phyloP scores from a whole-genome alignment of 805 yeast genomes.

The Nakazawaea laoshanensis region DNA sequence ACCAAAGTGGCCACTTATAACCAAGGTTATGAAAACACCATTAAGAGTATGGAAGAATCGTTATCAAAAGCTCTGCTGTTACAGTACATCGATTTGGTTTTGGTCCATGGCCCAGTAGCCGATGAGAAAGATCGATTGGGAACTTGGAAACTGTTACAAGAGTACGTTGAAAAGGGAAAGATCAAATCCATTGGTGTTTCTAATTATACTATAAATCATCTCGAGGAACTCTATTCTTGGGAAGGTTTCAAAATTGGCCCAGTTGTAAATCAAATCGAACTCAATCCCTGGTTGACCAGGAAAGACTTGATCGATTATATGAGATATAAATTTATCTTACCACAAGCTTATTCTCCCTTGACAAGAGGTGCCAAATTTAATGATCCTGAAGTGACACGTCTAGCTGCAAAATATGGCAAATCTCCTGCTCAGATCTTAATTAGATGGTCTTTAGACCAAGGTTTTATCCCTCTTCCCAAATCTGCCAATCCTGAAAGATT shows the following conservation, averaged over 20 bases:
- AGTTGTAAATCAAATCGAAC: slow-evolving; percentile 41
- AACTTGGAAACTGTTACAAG: slow-evolving; percentile 49
- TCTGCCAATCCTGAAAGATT: slow-evolving; percentile 26
- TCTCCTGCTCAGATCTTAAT: slow-evolving; percentile 53
- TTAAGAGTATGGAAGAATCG: slow-evolving; percentile 31
- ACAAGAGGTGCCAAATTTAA: slow-evolving; percentile 41
- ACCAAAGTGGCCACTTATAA: slow-evolving; percentile 24
- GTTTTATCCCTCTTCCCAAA: slow-evolving; percentile 36
- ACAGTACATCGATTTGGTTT: slow-evolving; percentile 44
- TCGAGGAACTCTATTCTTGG: slow-evolving; percentile 44
- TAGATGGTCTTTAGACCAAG: slow-evolving; percentile 62
- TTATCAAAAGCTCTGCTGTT: slow-evolving; percentile 32
- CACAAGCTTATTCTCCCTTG: slow-evolving; percentile 61
- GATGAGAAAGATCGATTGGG: slow-evolving; percentile 33
- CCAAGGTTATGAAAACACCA: slow-evolving; percentile 29
- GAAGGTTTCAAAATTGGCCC: slow-evolving; percentile 33
- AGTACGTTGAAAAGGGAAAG: slow-evolving; percentile 40
- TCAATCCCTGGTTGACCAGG: slow-evolving; percentile 42
- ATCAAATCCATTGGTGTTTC: slow-evolving; percentile 55
- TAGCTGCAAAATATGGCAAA: slow-evolving; percentile 40
- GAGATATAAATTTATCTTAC: slow-evolving; percentile 33
- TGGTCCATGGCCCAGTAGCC: slow-evolving; percentile 47
- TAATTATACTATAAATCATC: slow-evolving; percentile 49
- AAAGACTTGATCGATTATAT: slow-evolving; percentile 34
- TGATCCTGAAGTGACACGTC: slow-evolving; percentile 31